Evolutionary conservation across 495 filamentous ascomycete genomes (phyloP), one percentile per base, ranked within the genome.

Genomic region (Annulohypoxylon bovei): DNA sequence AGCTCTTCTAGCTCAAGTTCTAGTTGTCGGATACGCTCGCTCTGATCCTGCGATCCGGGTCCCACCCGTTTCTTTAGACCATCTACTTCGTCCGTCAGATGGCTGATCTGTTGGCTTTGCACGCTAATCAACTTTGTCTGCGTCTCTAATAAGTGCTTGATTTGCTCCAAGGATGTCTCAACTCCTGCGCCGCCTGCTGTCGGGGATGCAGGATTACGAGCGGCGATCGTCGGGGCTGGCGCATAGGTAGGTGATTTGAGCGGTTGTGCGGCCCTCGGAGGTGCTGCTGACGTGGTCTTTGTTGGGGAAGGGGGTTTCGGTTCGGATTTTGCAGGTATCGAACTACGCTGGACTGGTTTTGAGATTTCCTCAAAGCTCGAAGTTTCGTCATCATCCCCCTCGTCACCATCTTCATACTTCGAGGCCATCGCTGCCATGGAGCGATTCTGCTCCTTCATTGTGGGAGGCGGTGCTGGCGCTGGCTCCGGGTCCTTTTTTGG

Each of bases 361-460:
- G 90, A 70, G 18, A 93, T 84, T 71, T 95, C 91, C 75, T 97
- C 91, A 73, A 97, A 97, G 79, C 89, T 91, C 4, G 91, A 93
- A 11, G 86, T 84, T 47, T 93, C 91, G 54, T 90, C 88, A 37
- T 77, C 82, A 3, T 88, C 87, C 4, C 81, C 84, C 7, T 87
- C 82, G 23, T 90, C 88, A 14, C 91, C 80, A 75, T 96, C 93
- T 57, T 92, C 88, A 76, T 91, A 97, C 79, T 94, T 97, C 75
- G 86, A 87, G 1, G 94, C 94, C 83, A 93, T 88, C 55, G 87
- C 88, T 28, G 92, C 88, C 81, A 98, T 94, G 0, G 93, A 95
- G 56, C 84, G 85, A 71, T 93, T 93, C 82, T 94, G 93, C 65
- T 95, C 92, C 67, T 89, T 89, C 82, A 94, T 88, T 4, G 87